Conservation (phyloP, 2,329 filamentous ascomycete genomes). For the Rutstroemia sp. region DNA sequence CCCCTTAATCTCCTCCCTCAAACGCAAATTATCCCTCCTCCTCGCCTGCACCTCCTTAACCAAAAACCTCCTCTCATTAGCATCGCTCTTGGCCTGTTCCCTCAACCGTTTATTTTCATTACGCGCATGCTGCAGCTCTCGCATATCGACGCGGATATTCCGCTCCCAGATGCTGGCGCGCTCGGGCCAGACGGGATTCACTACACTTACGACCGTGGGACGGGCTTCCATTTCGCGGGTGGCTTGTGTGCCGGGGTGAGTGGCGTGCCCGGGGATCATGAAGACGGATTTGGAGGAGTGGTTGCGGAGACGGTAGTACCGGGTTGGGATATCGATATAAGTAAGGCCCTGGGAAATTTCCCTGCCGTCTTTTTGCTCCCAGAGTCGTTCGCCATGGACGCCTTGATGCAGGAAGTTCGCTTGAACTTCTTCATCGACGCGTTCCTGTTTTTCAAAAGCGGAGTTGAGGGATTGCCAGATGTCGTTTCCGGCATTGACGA, state of each 20-base stretch:
- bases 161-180: conserved; percentile 22
- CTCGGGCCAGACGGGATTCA: conserved; percentile 26
- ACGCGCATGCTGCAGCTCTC: conserved; percentile 11
- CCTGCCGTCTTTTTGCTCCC: conserved; percentile 13
- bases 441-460: conserved; percentile 32
- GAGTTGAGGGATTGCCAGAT: conserved; percentile 40
- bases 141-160: conserved; percentile 17
- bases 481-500: conserved; percentile 48
- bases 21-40: too few relatives aligned
- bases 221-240: conserved; percentile 39
- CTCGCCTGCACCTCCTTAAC: not conserved
- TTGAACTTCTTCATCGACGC: conserved; percentile 33
- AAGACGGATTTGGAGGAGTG: conserved; percentile 39
- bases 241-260: conserved; percentile 38
- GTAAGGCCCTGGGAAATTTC: conserved; percentile 35
- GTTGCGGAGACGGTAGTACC: conserved; percentile 45
- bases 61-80: not conserved
- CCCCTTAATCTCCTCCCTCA: too few relatives aligned
- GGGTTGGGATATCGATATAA: conserved; percentile 40
- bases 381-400: conserved; percentile 34
- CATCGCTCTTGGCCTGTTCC: not conserved
- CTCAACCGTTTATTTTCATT: not conserved
- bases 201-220: conserved; percentile 33
- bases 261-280: conserved; percentile 42
- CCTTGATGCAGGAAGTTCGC: conserved; percentile 33